These are phyloP conservation scores for Lathyrus aphaca DNA, from an alignment of 306 rosid species.

Conservation along the genomic window DNA sequence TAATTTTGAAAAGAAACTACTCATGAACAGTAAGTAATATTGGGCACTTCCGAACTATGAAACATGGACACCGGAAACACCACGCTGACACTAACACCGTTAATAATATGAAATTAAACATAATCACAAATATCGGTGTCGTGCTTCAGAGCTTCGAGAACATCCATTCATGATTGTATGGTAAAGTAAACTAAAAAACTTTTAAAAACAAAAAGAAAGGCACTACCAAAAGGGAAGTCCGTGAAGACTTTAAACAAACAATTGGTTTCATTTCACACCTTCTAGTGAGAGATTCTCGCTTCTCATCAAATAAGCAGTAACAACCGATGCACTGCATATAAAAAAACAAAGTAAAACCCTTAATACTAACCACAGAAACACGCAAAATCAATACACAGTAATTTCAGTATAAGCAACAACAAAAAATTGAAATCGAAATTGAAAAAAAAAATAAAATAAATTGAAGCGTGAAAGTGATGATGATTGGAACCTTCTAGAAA, in stretches of 20 bases:
- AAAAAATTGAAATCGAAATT: background rate
- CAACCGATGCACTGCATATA: conserved; percentile 88
- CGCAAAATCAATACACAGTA: background rate
- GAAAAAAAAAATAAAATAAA: too few species aligned
- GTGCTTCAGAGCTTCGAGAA: too few species aligned
- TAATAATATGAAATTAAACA: too few species aligned
- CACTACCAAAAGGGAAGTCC: conserved; percentile 43
- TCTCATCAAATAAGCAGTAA: conserved; percentile 91
- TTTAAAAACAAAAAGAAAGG: conserved; percentile 29
- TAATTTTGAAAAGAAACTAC: conserved; percentile 3
- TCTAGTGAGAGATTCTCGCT: conserved; percentile 75
- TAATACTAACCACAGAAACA: too few species aligned
- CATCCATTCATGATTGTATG: background rate
- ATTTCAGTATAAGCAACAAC: background rate
- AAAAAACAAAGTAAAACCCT: conserved; percentile 44
- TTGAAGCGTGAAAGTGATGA: background rate
- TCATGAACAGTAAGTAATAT: background rate
- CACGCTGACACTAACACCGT: background rate
- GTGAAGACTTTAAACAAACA: conserved; percentile 45
- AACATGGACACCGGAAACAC: background rate
- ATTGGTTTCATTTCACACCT: conserved; percentile 62
- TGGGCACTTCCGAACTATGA: background rate
- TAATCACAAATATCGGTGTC: too few species aligned
- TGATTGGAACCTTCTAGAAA: conserved; percentile 80
- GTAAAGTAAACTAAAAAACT: background rate